Base-by-base conservation (phyloP, 768 basidiomycete genomes). In the Russula dissimulans region DNA sequence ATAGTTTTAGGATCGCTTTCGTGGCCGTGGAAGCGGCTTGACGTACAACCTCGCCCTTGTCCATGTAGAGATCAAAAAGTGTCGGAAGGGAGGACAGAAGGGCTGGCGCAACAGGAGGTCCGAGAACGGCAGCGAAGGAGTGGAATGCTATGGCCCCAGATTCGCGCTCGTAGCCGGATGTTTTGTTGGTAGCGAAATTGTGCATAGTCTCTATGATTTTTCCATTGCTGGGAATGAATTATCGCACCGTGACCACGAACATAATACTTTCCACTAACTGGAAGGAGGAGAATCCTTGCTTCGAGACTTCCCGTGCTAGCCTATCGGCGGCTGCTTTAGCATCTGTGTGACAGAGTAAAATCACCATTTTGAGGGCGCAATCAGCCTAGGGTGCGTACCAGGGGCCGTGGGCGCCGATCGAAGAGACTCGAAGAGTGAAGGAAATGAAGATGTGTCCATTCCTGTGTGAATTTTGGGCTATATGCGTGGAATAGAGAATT, bases 31-130 rank as follows among this genome's bases (percentile, higher is more conserved):
- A 74, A n/a, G 94, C 89, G 12, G 92, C 91, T 48, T 74, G 71
- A 58, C 93, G 85, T 64, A 97, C 92, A 32, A 93, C 88, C 55
- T 94, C 92, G 63, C 92, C 93, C 72, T 95, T 95, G 71, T 98
- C 95, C 79, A 89, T 87, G 73, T 89, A 86, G 42, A 94, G 78
- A 55, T 94, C 89, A 71, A 87, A 87, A 54, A 97, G 72, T 43
- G 84, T 67, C 17, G 90, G 81, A 55, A 97, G 82, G 45, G 86
- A 86, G 2, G 88, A 78, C 14, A 97, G 77, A 39, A 97, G 77
- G 54, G 89, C 73, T 17, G 92, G 91, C 42, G 83, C 89, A 56
- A 77, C 74, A 5, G 89, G 73, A 22, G 84, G 73, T 34, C 94
- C 94, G 29, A 92, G 78, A 56, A 84, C 77, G 46, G 74, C 76